A percentile compares a stretch with the other conserved stretches of the same genome.
phyloP scores from a whole-genome alignment of 2,329 filamentous ascomycete genomes.

The Berkeleyomyces basicola region DNA sequence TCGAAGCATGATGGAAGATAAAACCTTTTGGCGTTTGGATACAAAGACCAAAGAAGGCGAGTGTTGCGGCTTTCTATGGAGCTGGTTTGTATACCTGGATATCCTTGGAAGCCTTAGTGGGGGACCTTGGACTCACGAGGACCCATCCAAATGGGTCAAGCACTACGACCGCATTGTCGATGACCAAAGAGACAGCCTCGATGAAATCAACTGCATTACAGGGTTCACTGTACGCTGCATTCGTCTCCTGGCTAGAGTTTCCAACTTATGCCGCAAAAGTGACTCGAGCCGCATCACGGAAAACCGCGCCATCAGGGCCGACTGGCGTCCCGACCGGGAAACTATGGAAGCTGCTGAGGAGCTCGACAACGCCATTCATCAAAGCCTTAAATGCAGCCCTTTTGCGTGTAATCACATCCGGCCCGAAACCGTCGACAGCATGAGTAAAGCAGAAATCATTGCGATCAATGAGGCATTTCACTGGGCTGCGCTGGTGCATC shows the following conservation, averaged over 20 bases:
- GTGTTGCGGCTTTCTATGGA: conserved; percentile 54
- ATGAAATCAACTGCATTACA: conserved; percentile 66
- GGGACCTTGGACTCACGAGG: conserved; percentile 29
- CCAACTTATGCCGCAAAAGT: conserved; percentile 51
- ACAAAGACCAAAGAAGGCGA: conserved; percentile 20
- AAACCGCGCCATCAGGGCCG: conserved; percentile 19
- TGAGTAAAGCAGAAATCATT: conserved; percentile 45
- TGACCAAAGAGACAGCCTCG: conserved; percentile 32
- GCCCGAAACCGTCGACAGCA: conserved; percentile 31
- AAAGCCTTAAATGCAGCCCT: conserved; percentile 31
- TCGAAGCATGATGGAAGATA: conserved; percentile 48
- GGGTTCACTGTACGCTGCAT: conserved; percentile 25
- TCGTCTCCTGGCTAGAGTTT: conserved; percentile 45
- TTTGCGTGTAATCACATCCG: conserved; percentile 31
- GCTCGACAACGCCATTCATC: conserved; percentile 42
- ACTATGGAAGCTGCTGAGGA: conserved; percentile 39
- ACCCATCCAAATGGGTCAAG: conserved; percentile 33
- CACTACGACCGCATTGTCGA: conserved; percentile 34
- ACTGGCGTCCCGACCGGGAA: conserved; percentile 43
- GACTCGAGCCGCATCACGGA: conserved; percentile 46
- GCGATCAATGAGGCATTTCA: conserved; percentile 67
- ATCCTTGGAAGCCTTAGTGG: conserved; percentile 58
- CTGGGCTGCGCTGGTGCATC: conserved; percentile 59
- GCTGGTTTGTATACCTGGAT: conserved; percentile 75
- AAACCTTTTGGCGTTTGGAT: conserved; percentile 20